Conservation (phyloP, 2,329 filamentous ascomycete genomes). For the Beauveria sp. region DNA sequence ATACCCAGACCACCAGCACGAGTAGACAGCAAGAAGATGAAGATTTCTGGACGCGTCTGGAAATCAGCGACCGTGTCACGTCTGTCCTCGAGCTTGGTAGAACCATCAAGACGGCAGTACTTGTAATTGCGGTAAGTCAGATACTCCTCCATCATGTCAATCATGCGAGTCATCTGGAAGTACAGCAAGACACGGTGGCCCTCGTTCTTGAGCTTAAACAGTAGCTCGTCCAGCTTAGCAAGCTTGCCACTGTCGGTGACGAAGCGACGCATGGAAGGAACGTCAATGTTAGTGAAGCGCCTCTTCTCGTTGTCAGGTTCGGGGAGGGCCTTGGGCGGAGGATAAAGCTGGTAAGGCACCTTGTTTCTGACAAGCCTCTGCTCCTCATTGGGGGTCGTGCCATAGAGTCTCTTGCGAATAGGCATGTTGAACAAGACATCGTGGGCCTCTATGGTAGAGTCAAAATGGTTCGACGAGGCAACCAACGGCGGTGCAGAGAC, state of each 20-base stretch:
- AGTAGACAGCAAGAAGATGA: slow-evolving; percentile 92
- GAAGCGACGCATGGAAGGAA: slow-evolving; percentile 95
- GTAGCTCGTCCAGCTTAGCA: slow-evolving; percentile 77
- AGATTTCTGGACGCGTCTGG: slow-evolving; percentile 89
- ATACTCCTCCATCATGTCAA: slow-evolving; percentile 98
- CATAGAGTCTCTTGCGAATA: slow-evolving; percentile 70
- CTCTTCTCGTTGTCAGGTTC: slow-evolving; percentile 72
- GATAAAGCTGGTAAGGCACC: slow-evolving; percentile 57
- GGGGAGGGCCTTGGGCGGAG: slow-evolving; percentile 61
- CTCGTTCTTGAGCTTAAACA: slow-evolving; percentile 84
- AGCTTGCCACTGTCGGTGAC: slow-evolving; percentile 97
- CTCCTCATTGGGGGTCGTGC: slow-evolving; percentile 57
- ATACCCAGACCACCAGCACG: slow-evolving; percentile 97
- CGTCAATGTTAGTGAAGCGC: slow-evolving; percentile 81
- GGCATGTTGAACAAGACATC: slow-evolving; percentile 69
- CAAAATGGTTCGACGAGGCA: slow-evolving; percentile 64
- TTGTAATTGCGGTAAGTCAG: slow-evolving; percentile 98
- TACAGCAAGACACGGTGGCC: slow-evolving; percentile 92
- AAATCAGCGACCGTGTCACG: slow-evolving; percentile 95
- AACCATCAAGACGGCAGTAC: slow-evolving; percentile 92
- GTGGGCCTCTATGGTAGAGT: slow-evolving; percentile 57
- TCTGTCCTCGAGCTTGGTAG: slow-evolving; percentile 93
- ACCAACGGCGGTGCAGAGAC: slow-evolving; percentile 82
- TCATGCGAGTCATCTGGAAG: slow-evolving; percentile 99
- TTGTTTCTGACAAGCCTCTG: slow-evolving; percentile 66